These are phyloP conservation scores for Cordyceps farinosa DNA, from an alignment of 2,329 filamentous ascomycete genomes.

Conservation along the genomic window DNA sequence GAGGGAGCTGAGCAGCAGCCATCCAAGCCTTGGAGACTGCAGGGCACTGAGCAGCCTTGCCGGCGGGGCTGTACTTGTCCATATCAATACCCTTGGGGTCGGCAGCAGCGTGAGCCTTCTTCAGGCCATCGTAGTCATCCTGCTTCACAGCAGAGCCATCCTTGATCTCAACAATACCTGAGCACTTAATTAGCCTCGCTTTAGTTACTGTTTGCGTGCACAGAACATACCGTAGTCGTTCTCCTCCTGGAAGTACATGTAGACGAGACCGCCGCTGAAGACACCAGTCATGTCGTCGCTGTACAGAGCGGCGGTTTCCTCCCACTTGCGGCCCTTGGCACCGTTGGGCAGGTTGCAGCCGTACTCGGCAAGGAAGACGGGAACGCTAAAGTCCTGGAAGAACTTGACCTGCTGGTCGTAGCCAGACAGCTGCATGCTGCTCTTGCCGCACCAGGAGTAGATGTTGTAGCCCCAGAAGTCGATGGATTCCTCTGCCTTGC, in stretches of 20 bases:
- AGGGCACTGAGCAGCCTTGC: conserved; percentile 71
- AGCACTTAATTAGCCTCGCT: not conserved
- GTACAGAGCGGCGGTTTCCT: conserved; percentile 81
- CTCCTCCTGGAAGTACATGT: conserved; percentile 92
- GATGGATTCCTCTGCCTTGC: conserved; percentile 60
- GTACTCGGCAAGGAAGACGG: conserved; percentile 98
- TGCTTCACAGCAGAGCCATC: conserved; percentile 55
- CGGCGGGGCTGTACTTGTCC: conserved; percentile 67
- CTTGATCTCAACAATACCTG: conserved; percentile 62
- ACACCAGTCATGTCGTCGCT: conserved; percentile 75
- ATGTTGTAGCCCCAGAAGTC: conserved; percentile 99
- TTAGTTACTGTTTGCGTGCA: not conserved
- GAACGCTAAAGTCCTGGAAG: conserved; percentile 85
- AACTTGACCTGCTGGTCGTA: conserved; percentile 81
- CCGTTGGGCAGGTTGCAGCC: conserved; percentile 74
- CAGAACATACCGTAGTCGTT: conserved; percentile 74
- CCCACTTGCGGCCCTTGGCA: conserved; percentile 69
- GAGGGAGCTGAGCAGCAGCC: conserved; percentile 63
- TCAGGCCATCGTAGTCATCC: conserved; percentile 71
- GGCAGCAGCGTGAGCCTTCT: conserved; percentile 64
- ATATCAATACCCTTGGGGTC: conserved; percentile 64
- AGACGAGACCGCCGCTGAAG: conserved; percentile 95
- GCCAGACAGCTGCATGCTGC: conserved; percentile 70
- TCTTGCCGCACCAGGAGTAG: conserved; percentile 97
- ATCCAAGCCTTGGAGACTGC: conserved; percentile 62